Conservation (phyloP, 2,329 filamentous ascomycete genomes). For the Hyphodiscus sp. region DNA sequence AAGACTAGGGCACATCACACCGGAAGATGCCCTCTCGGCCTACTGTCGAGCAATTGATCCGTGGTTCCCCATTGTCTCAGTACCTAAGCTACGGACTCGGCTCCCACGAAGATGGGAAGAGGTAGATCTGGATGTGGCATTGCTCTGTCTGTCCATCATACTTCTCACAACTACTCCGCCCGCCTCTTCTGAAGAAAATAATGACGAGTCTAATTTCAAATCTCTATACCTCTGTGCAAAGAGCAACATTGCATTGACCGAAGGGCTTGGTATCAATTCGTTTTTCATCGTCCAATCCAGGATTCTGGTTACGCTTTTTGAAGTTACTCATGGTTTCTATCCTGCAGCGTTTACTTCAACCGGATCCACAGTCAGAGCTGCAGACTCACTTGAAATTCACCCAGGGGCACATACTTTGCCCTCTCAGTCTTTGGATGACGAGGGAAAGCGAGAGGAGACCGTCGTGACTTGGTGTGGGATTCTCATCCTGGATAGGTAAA, state of each 20-base stretch:
- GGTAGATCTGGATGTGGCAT: conserved; percentile 8
- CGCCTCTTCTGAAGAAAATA: conserved; percentile 2
- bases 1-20: conserved; percentile 5
- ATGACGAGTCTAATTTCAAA: conserved; percentile 9
- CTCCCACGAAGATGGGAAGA: conserved; percentile 15
- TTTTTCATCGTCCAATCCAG: conserved; percentile 11
- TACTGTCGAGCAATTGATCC: conserved; percentile 11
- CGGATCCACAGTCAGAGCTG: conserved; percentile 13
- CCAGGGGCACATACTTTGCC: conserved; percentile 5
- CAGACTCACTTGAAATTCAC: conserved; percentile 14
- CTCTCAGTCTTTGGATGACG: conserved; percentile 3
- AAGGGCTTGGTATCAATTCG: conserved; percentile 18
- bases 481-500: conserved; percentile 16
- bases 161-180: conserved; percentile 11
- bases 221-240: conserved; percentile 15
- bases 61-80: conserved; percentile 17
- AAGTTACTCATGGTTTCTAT: conserved; percentile 18
- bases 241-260: conserved; percentile 7
- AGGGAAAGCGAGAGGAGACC: conserved; percentile 8
- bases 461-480: conserved; percentile 15
- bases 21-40: conserved; percentile 7
- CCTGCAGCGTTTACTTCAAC: conserved; percentile 19
- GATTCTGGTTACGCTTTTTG: conserved; percentile 18
- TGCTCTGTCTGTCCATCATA: conserved; percentile 14
- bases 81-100: conserved; percentile 7